Conservation (phyloP, 345 rosid genomes). For the Eucalyptus curtisii region DNA sequence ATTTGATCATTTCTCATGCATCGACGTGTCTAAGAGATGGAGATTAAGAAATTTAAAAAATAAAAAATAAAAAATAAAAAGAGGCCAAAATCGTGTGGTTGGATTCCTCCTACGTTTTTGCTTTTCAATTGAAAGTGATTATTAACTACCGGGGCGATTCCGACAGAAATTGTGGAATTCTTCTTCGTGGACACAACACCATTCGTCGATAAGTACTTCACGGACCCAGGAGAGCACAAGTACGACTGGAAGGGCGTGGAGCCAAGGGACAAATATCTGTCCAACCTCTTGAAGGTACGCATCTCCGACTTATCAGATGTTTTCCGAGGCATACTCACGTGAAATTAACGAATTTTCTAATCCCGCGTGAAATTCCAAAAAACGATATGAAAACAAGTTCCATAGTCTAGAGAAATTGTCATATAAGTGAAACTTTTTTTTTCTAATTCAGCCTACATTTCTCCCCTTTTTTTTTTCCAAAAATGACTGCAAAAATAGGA, state of each 20-base stretch:
- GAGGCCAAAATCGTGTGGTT: background rate
- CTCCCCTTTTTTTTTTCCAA: background rate
- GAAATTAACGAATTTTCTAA: background rate
- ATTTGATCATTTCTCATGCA: background rate
- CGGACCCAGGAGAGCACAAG: constrained; percentile 19
- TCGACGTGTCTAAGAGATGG: background rate
- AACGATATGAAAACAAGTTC: background rate
- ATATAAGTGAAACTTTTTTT: background rate
- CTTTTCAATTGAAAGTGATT: background rate
- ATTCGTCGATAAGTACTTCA: constrained; percentile 43
- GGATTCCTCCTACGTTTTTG: background rate
- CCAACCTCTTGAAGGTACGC: constrained; percentile 25
- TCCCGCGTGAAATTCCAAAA: background rate
- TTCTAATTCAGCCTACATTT: background rate
- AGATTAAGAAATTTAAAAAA: too few relatives aligned
- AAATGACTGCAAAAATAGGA: constrained; percentile 3
- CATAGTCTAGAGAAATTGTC: background rate
- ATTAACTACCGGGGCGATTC: background rate
- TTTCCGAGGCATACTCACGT: background rate
- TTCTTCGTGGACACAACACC: constrained; percentile 69
- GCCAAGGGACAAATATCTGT: constrained; percentile 37
- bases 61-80: fast-evolving
- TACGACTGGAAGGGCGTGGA: constrained; percentile 56
- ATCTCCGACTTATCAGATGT: background rate
- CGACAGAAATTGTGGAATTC: constrained; percentile 33